These are phyloP conservation scores for Hypholoma fasciculare DNA, from an alignment of 768 basidiomycete genomes.

Conservation along the genomic window DNA sequence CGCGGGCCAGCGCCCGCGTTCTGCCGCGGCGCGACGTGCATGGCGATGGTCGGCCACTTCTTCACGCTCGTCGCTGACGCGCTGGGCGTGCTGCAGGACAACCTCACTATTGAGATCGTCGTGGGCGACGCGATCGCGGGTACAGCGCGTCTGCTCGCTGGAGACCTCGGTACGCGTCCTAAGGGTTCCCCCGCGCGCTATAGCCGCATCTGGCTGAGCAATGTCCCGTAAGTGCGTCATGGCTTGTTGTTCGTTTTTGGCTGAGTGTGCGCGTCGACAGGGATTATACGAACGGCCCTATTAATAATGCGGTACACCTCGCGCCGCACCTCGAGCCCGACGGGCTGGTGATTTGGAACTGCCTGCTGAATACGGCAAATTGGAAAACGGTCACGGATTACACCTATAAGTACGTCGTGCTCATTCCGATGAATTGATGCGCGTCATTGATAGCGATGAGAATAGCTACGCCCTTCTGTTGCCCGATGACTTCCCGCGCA, in stretches of 20 bases:
- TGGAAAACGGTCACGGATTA: constrained; percentile 6
- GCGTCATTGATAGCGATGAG: neutral
- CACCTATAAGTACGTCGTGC: constrained; percentile 6
- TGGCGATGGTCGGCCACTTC: constrained; percentile 10
- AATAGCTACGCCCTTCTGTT: constrained; percentile 14
- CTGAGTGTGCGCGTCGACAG: neutral
- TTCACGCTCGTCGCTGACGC: constrained; percentile 11
- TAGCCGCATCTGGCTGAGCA: constrained; percentile 20
- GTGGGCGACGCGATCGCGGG: constrained; percentile 10
- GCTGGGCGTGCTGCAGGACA: constrained; percentile 6
- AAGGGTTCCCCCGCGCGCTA: constrained; percentile 13
- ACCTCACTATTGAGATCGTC: constrained; percentile 11
- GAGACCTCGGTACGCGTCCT: constrained; percentile 17
- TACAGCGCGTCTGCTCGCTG: constrained; percentile 11
- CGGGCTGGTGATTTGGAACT: constrained; percentile 16
- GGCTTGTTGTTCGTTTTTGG: neutral
- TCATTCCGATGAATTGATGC: neutral
- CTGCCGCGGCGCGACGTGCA: neutral
- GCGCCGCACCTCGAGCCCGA: constrained; percentile 7
- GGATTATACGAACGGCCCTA: constrained; percentile 16
- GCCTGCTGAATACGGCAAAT: constrained; percentile 11
- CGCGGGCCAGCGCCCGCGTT: neutral
- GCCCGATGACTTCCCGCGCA: constrained; percentile 6
- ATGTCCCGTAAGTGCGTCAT: constrained; percentile 16
- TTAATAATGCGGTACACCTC: constrained; percentile 14